Evolutionary conservation across 169 alveolate species (phyloP).

Genomic region (Plasmodium gonderi): DNA sequence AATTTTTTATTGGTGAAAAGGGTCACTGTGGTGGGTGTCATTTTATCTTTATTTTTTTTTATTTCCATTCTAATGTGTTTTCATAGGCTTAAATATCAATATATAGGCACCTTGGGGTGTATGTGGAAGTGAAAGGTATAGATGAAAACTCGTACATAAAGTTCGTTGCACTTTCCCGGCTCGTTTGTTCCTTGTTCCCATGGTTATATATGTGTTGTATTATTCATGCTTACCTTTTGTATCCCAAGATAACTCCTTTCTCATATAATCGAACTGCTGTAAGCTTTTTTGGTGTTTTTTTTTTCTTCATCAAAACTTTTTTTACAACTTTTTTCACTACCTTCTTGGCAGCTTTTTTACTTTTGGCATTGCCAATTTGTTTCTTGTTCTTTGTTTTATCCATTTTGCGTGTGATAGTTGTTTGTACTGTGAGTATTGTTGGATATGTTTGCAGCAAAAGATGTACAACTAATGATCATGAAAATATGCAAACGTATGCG

Average conservation of each 20-base stretch:
- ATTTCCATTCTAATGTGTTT: too few relatives aligned
- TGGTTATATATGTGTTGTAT: neutral
- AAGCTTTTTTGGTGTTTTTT: conserved; percentile 77
- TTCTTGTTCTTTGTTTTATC: conserved; percentile 5
- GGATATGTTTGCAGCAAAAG: neutral
- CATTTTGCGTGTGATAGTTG: conserved; percentile 1
- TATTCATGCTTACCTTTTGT: conserved; percentile 87
- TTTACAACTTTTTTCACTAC: conserved; percentile 11
- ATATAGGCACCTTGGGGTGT: too few relatives aligned
- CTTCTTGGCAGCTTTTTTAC: conserved; percentile 5
- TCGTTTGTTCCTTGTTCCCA: neutral
- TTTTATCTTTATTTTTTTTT: too few relatives aligned
- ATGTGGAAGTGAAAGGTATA: too few relatives aligned
- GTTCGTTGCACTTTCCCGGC: neutral
- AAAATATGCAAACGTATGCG: neutral
- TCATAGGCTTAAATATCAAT: too few relatives aligned
- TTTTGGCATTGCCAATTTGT: neutral
- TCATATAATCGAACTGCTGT: conserved; percentile 92
- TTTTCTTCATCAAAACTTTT: conserved; percentile 57
- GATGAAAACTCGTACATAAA: too few relatives aligned
- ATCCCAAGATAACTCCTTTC: conserved; percentile 92
- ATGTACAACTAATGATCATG: neutral
- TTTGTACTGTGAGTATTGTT: too few relatives aligned
- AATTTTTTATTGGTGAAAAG: too few relatives aligned
- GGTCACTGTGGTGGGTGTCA: too few relatives aligned